Evolutionary conservation across 2,329 filamentous ascomycete species (phyloP).

Genomic region (Microdochium nivale): DNA sequence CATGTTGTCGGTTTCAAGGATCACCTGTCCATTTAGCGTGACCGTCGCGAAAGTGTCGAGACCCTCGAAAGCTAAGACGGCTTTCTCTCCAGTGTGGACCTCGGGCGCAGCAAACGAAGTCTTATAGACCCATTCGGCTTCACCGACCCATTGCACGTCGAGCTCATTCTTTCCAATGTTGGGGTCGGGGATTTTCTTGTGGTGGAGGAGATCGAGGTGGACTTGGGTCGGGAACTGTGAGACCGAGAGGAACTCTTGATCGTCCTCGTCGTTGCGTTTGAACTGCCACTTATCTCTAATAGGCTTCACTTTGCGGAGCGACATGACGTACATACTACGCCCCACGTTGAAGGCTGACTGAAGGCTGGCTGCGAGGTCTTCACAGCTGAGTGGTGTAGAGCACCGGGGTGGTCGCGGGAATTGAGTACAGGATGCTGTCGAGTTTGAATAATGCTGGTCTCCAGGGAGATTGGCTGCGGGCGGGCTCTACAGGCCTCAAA

Average conservation of each 20-base stretch:
- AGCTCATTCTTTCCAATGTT: conserved; percentile 70
- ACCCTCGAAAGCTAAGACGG: conserved; percentile 64
- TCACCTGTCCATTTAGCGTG: conserved; percentile 54
- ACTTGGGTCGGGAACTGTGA: conserved; percentile 59
- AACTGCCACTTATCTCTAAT: conserved; percentile 53
- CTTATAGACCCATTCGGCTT: conserved; percentile 61
- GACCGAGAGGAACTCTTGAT: conserved; percentile 44
- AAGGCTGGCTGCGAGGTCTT: too few species aligned
- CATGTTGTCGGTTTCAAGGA: conserved; percentile 72
- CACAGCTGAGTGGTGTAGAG: too few species aligned
- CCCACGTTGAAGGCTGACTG: too few species aligned
- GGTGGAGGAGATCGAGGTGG: conserved; percentile 56
- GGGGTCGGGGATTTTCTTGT: conserved; percentile 57
- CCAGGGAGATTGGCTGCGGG: too few species aligned
- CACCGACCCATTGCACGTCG: conserved; percentile 67
- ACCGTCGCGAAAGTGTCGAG: conserved; percentile 74
- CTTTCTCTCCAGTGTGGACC: conserved; percentile 22
- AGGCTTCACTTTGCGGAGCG: conserved; percentile 36
- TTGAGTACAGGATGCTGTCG: too few species aligned
- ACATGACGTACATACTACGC: conserved; percentile 23
- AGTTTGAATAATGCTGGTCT: too few species aligned
- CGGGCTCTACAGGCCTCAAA: too few species aligned
- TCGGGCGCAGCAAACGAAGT: conserved; percentile 48
- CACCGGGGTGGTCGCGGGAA: too few species aligned
- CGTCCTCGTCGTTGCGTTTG: conserved; percentile 45